Conservation (phyloP, 2,329 filamentous ascomycete species). For the Apiospora rasikravindrae region DNA sequence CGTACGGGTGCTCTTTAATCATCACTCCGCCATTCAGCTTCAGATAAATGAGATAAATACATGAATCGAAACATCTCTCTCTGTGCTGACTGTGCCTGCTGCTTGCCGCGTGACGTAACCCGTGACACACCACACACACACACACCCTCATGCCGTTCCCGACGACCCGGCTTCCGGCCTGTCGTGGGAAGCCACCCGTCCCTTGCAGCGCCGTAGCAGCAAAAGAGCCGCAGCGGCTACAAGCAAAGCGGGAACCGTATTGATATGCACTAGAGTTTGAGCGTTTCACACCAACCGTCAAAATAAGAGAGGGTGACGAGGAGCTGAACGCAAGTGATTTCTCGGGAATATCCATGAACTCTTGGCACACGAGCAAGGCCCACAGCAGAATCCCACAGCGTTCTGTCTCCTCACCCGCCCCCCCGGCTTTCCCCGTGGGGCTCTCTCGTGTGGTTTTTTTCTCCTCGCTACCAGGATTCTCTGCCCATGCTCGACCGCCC, state of each 20-base stretch:
- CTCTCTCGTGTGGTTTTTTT: neutral
- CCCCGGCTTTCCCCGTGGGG: slow-evolving; percentile 13
- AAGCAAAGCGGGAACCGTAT: neutral
- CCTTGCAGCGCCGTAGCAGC: neutral
- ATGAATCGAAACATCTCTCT: neutral
- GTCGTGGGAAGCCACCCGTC: neutral
- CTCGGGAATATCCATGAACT: neutral
- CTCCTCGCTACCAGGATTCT: neutral
- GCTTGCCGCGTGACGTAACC: neutral
- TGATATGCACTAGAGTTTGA: neutral
- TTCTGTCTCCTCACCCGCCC: neutral
- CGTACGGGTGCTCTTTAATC: neutral
- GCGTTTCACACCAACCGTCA: neutral
- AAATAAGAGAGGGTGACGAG: neutral
- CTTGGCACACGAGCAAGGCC: neutral
- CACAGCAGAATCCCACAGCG: neutral
- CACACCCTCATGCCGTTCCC: neutral
- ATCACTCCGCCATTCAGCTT: neutral
- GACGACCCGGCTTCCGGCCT: neutral
- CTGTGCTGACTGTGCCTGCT: neutral
- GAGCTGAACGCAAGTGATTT: neutral
- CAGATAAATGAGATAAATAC: neutral
- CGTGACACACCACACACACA: neutral
- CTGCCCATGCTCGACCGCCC: neutral
- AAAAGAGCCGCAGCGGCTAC: neutral